phyloP scores from a whole-genome alignment of 306 rosid genomes.

The Carpinus fangiana region DNA sequence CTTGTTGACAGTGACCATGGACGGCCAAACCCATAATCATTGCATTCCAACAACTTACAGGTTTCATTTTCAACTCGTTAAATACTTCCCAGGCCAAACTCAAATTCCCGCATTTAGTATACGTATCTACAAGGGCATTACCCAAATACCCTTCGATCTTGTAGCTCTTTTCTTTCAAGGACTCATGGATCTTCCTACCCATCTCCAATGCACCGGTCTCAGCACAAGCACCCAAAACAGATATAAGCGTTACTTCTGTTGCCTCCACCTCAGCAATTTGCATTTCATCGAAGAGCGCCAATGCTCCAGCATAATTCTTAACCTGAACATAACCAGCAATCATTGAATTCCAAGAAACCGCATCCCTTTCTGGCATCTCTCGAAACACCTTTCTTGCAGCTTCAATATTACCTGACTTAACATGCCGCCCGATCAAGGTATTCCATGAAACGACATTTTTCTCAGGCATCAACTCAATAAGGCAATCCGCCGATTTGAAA shows the following conservation, averaged over 20 bases:
- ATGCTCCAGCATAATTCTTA: slow-evolving; percentile 44
- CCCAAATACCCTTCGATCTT: slow-evolving; percentile 66
- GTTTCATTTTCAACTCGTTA: slow-evolving; percentile 51
- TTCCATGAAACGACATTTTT: slow-evolving; percentile 71
- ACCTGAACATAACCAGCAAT: slow-evolving; percentile 55
- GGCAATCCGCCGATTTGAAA: slow-evolving; percentile 45
- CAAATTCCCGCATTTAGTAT: slow-evolving; percentile 67
- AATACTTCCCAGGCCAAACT: slow-evolving; percentile 60
- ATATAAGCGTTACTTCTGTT: slow-evolving; percentile 51
- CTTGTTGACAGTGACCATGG: slow-evolving; percentile 58
- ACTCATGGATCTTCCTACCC: slow-evolving; percentile 48
- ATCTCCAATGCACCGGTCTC: slow-evolving; percentile 53
- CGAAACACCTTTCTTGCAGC: slow-evolving; percentile 54
- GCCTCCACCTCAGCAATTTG: slow-evolving; percentile 40
- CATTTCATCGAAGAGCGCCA: slow-evolving; percentile 54
- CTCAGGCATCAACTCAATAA: slow-evolving; percentile 52
- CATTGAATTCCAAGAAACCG: slow-evolving; percentile 64
- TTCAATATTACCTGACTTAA: slow-evolving; percentile 39
- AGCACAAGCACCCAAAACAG: slow-evolving; percentile 63
- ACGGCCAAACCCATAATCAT: slow-evolving; percentile 74
- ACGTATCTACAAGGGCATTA: slow-evolving; percentile 61
- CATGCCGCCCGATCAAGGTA: slow-evolving; percentile 44
- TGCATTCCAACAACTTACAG: slow-evolving; percentile 67
- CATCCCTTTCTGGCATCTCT: slow-evolving; percentile 58
- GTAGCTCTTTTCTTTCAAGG: slow-evolving; percentile 36